Evolutionary conservation across 768 basidiomycete genomes (phyloP).

Genomic region (Termitomyces sp.): DNA sequence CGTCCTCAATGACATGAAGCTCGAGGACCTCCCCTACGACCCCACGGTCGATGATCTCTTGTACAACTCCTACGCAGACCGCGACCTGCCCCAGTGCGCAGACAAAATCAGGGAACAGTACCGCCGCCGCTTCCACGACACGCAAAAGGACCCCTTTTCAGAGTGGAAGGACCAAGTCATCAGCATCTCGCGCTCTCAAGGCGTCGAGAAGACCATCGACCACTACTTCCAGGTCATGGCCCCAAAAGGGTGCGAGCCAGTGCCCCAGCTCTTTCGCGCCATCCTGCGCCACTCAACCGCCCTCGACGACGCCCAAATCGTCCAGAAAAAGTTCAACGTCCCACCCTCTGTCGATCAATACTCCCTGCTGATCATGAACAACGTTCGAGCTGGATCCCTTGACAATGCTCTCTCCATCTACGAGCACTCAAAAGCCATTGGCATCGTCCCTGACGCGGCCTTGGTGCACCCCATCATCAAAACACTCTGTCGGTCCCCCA

Average conservation of each 20-base stretch:
- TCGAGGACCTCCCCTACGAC: slow-evolving; percentile 41
- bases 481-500: slow-evolving; percentile 40
- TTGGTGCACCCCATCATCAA: slow-evolving; percentile 56
- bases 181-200: slow-evolving; percentile 21
- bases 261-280: slow-evolving; percentile 32
- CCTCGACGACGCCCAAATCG: slow-evolving; percentile 38
- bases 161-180: slow-evolving; percentile 16
- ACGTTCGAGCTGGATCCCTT: slow-evolving; percentile 34
- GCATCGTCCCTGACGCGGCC: slow-evolving; percentile 44
- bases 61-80: slow-evolving; percentile 39
- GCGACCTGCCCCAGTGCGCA: slow-evolving; percentile 33
- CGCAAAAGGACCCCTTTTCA: slow-evolving; percentile 14
- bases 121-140: slow-evolving; percentile 21
- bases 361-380: slow-evolving; percentile 53
- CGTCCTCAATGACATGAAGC: slow-evolving; percentile 46
- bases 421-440: slow-evolving; percentile 36
- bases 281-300: slow-evolving; percentile 41
- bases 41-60: slow-evolving; percentile 38
- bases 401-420: slow-evolving; percentile 49
- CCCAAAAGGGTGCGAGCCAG: slow-evolving; percentile 28
- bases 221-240: slow-evolving; percentile 28
- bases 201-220: slow-evolving; percentile 31
- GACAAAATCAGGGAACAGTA: slow-evolving; percentile 38
- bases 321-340: slow-evolving; percentile 39
- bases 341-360: slow-evolving; percentile 45